Evolutionary conservation across 2,329 filamentous ascomycete species (phyloP), one percentile per base, ranked within the genome.

Genomic region (Beauveria sp.): DNA sequence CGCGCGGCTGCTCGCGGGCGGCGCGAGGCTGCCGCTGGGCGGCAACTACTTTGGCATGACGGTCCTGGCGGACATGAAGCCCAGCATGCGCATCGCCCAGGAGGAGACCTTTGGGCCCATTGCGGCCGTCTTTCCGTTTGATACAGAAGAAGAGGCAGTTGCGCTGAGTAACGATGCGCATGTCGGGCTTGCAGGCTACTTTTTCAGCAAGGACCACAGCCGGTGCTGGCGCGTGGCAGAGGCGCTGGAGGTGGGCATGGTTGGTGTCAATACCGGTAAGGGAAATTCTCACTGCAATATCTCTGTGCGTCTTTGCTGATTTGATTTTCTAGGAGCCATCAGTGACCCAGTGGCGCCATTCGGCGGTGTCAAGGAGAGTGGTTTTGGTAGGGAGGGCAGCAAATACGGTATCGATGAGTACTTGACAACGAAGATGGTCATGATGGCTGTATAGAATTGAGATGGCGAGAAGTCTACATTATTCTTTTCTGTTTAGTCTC

Each of bases 361-460:
- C 64, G 72, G 72, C 0, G 72, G 72, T 9, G 65, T 72, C 5
- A 74, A 74, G 61, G 66, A 72, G 60, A 70, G 68, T 6, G 71
- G 72, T 0, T 71, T 71, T 22, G 71, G 72, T 0, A 62, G 68
- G 12, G 72, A 74, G 50, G 90, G 90, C 9, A 88, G 87, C 64
- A 82, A 85, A 71, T 89, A 91, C 63, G 90, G 90, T 18, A 85
- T 92, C 63, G 84, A 86, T 16, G 90, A 93, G 75, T 93, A 91
- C 70, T 80, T 87, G 70, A 75, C 83, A 46, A 88, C 88, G 64
- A 93, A 93, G 80, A 89, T 82, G 70, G 68, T 77, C 28, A 77
- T 59, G 54, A 56, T 56, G 54, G 54, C 43, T 18, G 2, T 20
- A 48, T 56, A 48, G 16, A 22, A 1, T 26, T 9, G 14, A 12